These are phyloP conservation scores for Fusarium sp. DNA, from an alignment of 2,329 filamentous ascomycete species.

Conservation along the genomic window DNA sequence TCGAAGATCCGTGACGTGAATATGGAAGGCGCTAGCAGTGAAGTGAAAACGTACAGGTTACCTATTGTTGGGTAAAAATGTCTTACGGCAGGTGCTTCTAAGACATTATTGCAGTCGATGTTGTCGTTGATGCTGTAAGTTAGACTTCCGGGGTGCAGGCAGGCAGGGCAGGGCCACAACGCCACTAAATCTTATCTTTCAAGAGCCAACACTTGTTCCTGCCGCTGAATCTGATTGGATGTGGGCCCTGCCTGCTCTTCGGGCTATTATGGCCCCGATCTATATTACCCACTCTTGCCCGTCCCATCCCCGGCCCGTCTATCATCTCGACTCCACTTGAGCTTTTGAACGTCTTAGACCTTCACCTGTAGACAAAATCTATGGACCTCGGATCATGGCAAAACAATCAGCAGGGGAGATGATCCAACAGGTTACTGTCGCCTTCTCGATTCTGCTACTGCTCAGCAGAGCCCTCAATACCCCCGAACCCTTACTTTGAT, in stretches of 20 bases:
- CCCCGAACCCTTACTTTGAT: neutral
- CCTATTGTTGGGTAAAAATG: neutral
- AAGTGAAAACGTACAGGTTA: conserved; percentile 1
- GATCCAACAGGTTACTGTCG: neutral
- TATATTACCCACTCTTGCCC: conserved; percentile 15
- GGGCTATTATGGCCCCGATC: conserved; percentile 12
- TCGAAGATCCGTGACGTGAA: conserved; percentile 10
- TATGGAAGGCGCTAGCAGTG: conserved; percentile 1
- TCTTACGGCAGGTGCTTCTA: conserved; percentile 5
- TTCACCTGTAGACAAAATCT: conserved; percentile 11
- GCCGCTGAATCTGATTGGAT: conserved; percentile 6
- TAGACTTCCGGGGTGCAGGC: conserved; percentile 23
- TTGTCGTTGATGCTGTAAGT: neutral
- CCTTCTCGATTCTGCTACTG: neutral
- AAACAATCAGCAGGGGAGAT: neutral
- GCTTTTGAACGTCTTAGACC: conserved; percentile 10
- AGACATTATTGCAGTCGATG: neutral
- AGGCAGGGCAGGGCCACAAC: conserved; percentile 5
- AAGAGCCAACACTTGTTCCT: neutral
- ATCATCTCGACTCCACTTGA: conserved; percentile 13
- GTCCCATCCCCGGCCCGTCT: conserved; percentile 26
- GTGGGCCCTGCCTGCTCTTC: neutral
- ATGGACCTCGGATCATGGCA: conserved; percentile 5
- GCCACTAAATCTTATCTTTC: conserved; percentile 37
- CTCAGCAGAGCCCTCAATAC: neutral